phyloP scores from a whole-genome alignment of 257 asterid genomes.

The Solanum dulcamara region DNA sequence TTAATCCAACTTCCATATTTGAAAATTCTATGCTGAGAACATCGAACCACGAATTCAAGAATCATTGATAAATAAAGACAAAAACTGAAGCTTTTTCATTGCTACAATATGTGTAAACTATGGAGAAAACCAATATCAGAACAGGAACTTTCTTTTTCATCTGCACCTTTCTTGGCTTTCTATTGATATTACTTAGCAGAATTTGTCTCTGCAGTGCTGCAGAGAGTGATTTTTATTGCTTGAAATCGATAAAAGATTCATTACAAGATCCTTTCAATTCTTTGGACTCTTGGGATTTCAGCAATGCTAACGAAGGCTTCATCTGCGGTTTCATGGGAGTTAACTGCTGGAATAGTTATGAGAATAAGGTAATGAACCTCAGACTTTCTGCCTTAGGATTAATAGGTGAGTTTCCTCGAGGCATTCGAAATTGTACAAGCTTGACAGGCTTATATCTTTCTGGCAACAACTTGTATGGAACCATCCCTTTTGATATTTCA shows the following conservation, averaged over 20 bases:
- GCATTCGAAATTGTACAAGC: background rate
- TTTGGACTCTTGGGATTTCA: constrained; percentile 6
- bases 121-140: background rate
- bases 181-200: background rate
- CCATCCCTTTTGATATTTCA: constrained; percentile 5
- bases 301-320: background rate
- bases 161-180: background rate
- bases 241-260: background rate
- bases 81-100: background rate
- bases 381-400: background rate
- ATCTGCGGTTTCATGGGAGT: constrained; percentile 1
- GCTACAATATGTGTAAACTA: background rate
- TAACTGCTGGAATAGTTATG: constrained; percentile 5
- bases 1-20: background rate
- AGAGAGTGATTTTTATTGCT: background rate
- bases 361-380: constrained; percentile 4
- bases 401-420: constrained; percentile 11
- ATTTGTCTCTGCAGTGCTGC: background rate
- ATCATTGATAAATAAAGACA: background rate
- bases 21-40: background rate
- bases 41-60: background rate
- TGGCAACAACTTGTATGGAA: constrained; percentile 5
- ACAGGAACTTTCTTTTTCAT: background rate
- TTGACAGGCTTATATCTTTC: constrained; percentile 12
- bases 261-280: constrained; percentile 9